Percentiles rank a stretch among this genome's conserved stretches.
These are phyloP conservation scores for Polyporus tsugae DNA, from an alignment of 1,284 basidiomycete genomes.

Conservation along the genomic window DNA sequence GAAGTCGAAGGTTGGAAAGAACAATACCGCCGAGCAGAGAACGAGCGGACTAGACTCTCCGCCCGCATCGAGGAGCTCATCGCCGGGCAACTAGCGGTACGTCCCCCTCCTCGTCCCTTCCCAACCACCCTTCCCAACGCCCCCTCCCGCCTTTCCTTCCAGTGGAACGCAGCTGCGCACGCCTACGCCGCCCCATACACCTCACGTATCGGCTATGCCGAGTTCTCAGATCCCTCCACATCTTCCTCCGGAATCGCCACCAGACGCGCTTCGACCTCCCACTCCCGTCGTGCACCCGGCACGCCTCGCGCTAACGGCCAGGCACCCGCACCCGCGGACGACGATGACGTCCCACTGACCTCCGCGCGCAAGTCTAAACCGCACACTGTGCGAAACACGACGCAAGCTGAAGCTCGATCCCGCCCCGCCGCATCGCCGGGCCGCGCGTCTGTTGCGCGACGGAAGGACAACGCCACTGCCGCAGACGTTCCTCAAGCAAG, in stretches of 20 bases:
- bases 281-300: conserved; percentile 18
- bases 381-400: neutral
- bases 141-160: neutral
- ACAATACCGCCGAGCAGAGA: conserved; percentile 71
- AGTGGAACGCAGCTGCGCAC: conserved; percentile 32
- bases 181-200: conserved; percentile 33
- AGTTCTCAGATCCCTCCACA: conserved; percentile 31
- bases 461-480: conserved; percentile 16
- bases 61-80: conserved; percentile 64
- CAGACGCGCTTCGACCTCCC: conserved; percentile 38
- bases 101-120: conserved; percentile 10
- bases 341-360: conserved; percentile 16
- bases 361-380: conserved; percentile 18
- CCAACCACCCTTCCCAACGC: neutral
- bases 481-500: conserved; percentile 11
- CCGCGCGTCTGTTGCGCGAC: conserved; percentile 13
- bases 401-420: conserved; percentile 11
- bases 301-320: conserved; percentile 20
- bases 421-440: conserved; percentile 12
- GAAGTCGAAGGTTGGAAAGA: conserved; percentile 72
- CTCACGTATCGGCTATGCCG: conserved; percentile 30
- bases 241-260: conserved; percentile 29
- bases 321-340: conserved; percentile 8
- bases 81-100: conserved; percentile 50
- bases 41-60: conserved; percentile 63